Evolutionary conservation across 805 yeast genomes (phyloP).

Genomic region (Yamadazyma phyllophila): DNA sequence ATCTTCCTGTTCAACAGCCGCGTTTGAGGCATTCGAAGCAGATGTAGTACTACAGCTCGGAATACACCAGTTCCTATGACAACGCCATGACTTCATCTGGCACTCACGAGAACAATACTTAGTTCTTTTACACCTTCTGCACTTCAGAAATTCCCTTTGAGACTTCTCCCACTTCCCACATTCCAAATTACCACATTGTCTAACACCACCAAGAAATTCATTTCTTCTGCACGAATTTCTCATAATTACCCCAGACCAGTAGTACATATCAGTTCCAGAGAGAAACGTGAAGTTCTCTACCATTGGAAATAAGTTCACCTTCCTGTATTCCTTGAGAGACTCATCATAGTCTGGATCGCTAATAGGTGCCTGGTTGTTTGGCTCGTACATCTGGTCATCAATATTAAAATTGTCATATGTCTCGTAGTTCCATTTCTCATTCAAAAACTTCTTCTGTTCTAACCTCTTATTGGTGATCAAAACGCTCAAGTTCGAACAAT

Average conservation of each 20-base stretch:
- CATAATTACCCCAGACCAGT: slow-evolving; percentile 99
- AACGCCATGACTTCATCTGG: slow-evolving; percentile 88
- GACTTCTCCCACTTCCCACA: slow-evolving; percentile 93
- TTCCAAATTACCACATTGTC: slow-evolving; percentile 91
- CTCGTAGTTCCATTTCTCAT: slow-evolving; percentile 40
- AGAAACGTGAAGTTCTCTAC: slow-evolving; percentile 84
- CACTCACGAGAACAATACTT: slow-evolving; percentile 93
- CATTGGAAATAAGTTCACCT: slow-evolving; percentile 76
- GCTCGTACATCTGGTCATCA: slow-evolving; percentile 26
- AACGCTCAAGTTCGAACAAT: slow-evolving; percentile 28
- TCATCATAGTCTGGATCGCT: slow-evolving; percentile 36
- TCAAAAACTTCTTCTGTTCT: slow-evolving; percentile 30
- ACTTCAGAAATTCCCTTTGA: slow-evolving; percentile 92
- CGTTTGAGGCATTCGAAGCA: background rate
- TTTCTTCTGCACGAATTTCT: slow-evolving; percentile 92
- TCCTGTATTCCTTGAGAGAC: slow-evolving; percentile 44
- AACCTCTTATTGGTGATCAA: slow-evolving; percentile 33
- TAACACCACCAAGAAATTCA: slow-evolving; percentile 79
- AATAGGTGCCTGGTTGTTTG: background rate
- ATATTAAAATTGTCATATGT: slow-evolving; percentile 39
- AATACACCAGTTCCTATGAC: slow-evolving; percentile 93
- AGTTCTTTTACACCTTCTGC: slow-evolving; percentile 90
- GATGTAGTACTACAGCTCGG: slow-evolving; percentile 35
- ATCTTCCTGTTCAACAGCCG: slow-evolving; percentile 1
- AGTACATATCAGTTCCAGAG: slow-evolving; percentile 76